Conservation (phyloP, 495 filamentous ascomycete genomes). For the Friedmanniomyces endolithicus region DNA sequence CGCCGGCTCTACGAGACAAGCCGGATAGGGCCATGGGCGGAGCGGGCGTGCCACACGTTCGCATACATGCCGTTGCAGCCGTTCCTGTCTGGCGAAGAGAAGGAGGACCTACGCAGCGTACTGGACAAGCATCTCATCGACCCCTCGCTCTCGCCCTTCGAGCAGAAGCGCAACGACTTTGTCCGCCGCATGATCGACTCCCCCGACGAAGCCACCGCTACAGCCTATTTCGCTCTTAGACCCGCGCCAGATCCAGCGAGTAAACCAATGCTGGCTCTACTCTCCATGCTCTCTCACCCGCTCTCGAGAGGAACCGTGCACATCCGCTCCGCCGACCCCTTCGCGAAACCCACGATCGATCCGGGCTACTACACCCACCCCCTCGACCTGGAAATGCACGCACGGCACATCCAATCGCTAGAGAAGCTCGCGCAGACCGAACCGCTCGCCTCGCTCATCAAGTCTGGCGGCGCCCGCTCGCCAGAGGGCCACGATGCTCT, state of each 20-base stretch:
- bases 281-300: constrained; percentile 11
- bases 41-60: constrained; percentile 2
- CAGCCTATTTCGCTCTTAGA: background rate
- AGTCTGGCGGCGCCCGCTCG: constrained; percentile 1
- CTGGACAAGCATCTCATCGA: constrained; percentile 3
- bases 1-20: constrained; percentile 6
- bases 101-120: background rate
- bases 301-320: constrained; percentile 19
- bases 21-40: constrained; percentile 2
- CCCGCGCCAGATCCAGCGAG: background rate
- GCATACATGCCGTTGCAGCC: constrained; percentile 7
- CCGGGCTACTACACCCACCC: constrained; percentile 12
- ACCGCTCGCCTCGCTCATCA: constrained; percentile 8
- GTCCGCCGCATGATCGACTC: constrained; percentile 5
- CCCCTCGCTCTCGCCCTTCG: background rate
- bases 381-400: constrained; percentile 12
- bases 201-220: constrained; percentile 12
- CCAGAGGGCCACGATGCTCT: background rate
- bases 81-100: constrained; percentile 3
- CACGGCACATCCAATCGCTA: constrained; percentile 8
- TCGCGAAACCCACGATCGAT: constrained; percentile 7
- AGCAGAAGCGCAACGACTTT: constrained; percentile 6
- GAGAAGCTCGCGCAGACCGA: constrained; percentile 4
- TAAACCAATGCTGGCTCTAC: background rate
- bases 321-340: constrained; percentile 5